Evolutionary conservation across 2,329 filamentous ascomycete genomes (phyloP), one percentile per base, ranked within the genome.

Genomic region (Lachnellula hyalina): DNA sequence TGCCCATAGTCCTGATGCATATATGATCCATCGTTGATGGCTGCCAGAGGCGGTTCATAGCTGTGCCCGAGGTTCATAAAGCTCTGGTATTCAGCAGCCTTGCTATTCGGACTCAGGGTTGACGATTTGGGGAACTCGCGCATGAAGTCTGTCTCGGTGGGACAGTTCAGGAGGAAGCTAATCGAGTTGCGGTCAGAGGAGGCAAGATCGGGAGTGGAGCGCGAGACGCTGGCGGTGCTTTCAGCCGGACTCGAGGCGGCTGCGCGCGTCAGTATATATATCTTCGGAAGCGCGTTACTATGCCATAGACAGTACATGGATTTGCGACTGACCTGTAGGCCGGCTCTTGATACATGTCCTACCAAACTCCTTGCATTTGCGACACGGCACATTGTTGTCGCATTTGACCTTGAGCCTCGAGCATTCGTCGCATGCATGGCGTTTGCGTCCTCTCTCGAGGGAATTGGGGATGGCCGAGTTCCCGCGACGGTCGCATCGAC

Each of bases 381-480:
- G 58, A 52, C 67, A 69, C 1, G 67, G 67, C 9, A 64, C 58
- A 49, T 66, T 60, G 47, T 64, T 67, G 55, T 69, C 67, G 55
- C 67, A 69, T 56, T 69, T 69, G 53, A 69, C 62, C 53, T 69
- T 69, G 32, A 69, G 52, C 47, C 67, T 55, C 21, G 65, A 67
- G 53, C 67, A 69, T 48, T 68, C 65, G 46, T 69, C 65, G 55
- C 66, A 69, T 12, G 67, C 67, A 56, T 68, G 67, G 25, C 66
- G 59, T 56, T 69, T 69, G 15, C 67, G 62, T n/a, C 67, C 67
- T 52, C 67, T 53, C 45, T 69, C 67, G 2, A 68, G 51, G 1
- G 66, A 66, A 51, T 59, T 64, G 5, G 67, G 67, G 23, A 69
- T 69, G 9, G 65, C 61, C 15, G 61, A 63, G 15, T 52, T 54